These are phyloP conservation scores for Chenopodium formosanum DNA, from an alignment of 148 eudicot species.

Conservation along the genomic window DNA sequence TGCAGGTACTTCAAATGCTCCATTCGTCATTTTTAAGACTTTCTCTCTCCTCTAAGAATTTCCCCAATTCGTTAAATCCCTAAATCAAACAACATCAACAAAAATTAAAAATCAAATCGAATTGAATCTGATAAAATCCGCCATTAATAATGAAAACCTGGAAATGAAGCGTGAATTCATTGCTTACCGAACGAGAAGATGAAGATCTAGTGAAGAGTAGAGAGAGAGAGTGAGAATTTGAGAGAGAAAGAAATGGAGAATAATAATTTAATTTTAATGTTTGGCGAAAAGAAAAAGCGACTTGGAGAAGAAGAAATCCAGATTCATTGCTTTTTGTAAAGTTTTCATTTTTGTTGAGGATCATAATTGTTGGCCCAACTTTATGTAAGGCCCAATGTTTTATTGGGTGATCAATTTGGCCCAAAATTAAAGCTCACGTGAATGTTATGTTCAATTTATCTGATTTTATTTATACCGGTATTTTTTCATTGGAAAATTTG, in stretches of 20 bases:
- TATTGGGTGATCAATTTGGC: too few species aligned
- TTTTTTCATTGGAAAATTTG: too few species aligned
- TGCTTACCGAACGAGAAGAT: not conserved
- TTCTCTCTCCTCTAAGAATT: not conserved
- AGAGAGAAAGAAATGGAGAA: not conserved
- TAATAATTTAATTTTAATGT: not conserved
- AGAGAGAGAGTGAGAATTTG: constrained; percentile 1
- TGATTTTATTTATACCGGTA: too few species aligned
- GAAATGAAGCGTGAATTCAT: not conserved
- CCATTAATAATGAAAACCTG: too few species aligned
- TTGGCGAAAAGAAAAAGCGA: not conserved
- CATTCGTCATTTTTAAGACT: constrained; percentile 37
- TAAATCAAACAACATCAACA: constrained; percentile 1
- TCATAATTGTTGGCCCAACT: too few species aligned
- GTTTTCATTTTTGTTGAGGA: too few species aligned
- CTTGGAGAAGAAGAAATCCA: constrained; percentile 32
- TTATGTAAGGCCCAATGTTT: not conserved
- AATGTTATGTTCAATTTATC: too few species aligned
- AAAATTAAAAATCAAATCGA: not conserved
- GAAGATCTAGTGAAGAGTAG: constrained; percentile 1
- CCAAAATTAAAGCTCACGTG: too few species aligned
- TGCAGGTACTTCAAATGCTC: constrained; percentile 44
- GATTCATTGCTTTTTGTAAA: not conserved
- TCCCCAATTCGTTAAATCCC: constrained; percentile 23
- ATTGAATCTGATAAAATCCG: too few species aligned